Evolutionary conservation across 768 basidiomycete species (phyloP).

Genomic region (Lactarius sp.): DNA sequence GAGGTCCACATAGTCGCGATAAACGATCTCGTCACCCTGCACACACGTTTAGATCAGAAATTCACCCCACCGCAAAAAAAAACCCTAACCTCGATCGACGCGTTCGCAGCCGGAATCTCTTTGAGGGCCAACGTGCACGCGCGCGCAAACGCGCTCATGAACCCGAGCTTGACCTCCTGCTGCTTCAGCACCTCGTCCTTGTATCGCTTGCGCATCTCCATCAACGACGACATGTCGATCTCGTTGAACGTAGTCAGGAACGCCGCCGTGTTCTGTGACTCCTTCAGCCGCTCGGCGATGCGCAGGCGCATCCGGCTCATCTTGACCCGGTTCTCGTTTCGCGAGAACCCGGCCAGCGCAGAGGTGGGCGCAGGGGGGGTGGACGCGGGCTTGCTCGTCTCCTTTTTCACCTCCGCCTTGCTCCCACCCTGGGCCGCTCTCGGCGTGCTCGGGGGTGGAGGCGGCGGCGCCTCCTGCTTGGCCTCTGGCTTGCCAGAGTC

Average conservation of each 20-base stretch:
- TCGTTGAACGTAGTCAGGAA: slow-evolving; percentile 99
- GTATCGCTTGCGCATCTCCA: slow-evolving; percentile 87
- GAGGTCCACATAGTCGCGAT: slow-evolving; percentile 87
- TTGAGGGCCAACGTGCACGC: slow-evolving; percentile 79
- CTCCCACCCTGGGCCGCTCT: slow-evolving; percentile 31
- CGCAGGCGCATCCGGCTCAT: slow-evolving; percentile 98
- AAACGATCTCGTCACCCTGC: slow-evolving; percentile 81
- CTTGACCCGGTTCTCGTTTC: slow-evolving; percentile 92
- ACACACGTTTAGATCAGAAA: background rate
- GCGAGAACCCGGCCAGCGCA: slow-evolving; percentile 39
- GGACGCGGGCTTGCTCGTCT: slow-evolving; percentile 32
- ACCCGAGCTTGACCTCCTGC: slow-evolving; percentile 94
- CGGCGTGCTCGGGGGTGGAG: slow-evolving; percentile 33
- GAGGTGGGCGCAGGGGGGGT: slow-evolving; percentile 29
- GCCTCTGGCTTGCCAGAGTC: slow-evolving; percentile 38
- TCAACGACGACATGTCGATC: slow-evolving; percentile 96
- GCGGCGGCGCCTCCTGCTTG: slow-evolving; percentile 39
- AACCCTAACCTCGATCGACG: slow-evolving; percentile 63
- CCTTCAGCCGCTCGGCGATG: slow-evolving; percentile 95
- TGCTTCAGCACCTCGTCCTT: slow-evolving; percentile 88
- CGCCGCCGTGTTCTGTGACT: slow-evolving; percentile 95
- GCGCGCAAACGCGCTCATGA: slow-evolving; percentile 95
- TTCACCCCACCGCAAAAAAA: background rate
- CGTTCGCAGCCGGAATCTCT: slow-evolving; percentile 93
- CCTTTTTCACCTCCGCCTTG: slow-evolving; percentile 38